Percentiles rank a stretch among this genome's conserved stretches.
phyloP scores from a whole-genome alignment of 73 alveolate genomes.

The Paramecium pentaurelia region DNA sequence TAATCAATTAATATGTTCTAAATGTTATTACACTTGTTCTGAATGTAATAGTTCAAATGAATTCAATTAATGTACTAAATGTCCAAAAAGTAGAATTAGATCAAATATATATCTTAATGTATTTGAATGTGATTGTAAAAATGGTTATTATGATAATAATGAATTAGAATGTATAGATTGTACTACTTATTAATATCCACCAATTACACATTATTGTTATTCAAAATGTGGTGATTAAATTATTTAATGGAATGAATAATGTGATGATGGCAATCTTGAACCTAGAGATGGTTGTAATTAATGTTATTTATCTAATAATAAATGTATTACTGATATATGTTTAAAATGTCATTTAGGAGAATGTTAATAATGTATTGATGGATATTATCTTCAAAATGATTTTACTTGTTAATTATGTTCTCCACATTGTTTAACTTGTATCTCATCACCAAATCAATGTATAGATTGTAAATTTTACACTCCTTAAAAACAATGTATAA shows the following conservation, averaged over 20 bases:
- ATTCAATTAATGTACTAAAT: neutral
- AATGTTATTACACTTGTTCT: neutral
- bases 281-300: neutral
- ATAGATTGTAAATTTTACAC: neutral
- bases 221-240: neutral
- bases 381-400: neutral
- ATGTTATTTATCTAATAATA: neutral
- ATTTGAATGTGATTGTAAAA: neutral
- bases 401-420: slow-evolving; percentile 48
- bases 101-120: neutral
- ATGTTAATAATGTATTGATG: slow-evolving; percentile 43
- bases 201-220: slow-evolving; percentile 3
- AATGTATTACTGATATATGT: slow-evolving; percentile 16
- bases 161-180: neutral
- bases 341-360: neutral
- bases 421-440: neutral
- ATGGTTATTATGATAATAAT: slow-evolving; percentile 10
- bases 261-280: neutral
- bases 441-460: neutral
- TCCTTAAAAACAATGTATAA: neutral
- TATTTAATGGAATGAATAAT: slow-evolving; percentile 10
- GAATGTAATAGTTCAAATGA: neutral
- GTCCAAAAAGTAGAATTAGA: neutral
- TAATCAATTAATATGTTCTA: neutral
- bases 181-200: neutral